Conservation (phyloP, 305 asterid genomes). For the Fraxinus sp. region DNA sequence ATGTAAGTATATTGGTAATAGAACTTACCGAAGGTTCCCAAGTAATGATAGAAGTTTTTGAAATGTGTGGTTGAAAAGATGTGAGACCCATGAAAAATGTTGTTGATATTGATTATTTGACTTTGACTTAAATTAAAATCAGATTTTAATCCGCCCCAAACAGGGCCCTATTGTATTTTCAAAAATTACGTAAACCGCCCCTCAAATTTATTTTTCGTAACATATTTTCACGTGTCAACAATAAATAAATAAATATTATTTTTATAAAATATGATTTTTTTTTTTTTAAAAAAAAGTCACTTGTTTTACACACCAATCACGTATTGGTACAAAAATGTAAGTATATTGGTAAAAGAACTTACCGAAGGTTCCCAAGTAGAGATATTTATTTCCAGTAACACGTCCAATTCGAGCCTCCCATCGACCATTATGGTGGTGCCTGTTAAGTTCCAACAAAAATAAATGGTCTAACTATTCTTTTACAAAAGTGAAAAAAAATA, state of each 20-base stretch:
- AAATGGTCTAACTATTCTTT: conserved; percentile 11
- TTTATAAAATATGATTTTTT: no score
- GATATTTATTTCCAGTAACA: conserved; percentile 78
- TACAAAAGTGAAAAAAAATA: not conserved
- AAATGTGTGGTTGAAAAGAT: no score
- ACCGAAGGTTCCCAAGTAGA: conserved; percentile 85
- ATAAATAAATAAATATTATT: no score
- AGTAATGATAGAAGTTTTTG: conserved; percentile 22
- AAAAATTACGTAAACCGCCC: not conserved
- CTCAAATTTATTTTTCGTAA: not conserved
- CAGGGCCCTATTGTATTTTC: not conserved
- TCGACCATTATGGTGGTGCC: conserved; percentile 98
- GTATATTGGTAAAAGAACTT: conserved; percentile 13
- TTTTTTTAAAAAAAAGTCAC: not conserved
- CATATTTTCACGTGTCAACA: not conserved
- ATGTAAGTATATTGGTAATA: not conserved
- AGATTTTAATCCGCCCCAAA: no score
- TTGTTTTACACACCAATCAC: not conserved
- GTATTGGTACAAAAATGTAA: not conserved
- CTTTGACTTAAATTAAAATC: no score
- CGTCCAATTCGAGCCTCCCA: conserved; percentile 99
- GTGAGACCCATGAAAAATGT: no score
- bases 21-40: conserved; percentile 74
- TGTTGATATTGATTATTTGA: no score
- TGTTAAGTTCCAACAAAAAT: conserved; percentile 33